Base-by-base conservation (phyloP, 495 filamentous ascomycete species). In the Eremomyces bilateralis region DNA sequence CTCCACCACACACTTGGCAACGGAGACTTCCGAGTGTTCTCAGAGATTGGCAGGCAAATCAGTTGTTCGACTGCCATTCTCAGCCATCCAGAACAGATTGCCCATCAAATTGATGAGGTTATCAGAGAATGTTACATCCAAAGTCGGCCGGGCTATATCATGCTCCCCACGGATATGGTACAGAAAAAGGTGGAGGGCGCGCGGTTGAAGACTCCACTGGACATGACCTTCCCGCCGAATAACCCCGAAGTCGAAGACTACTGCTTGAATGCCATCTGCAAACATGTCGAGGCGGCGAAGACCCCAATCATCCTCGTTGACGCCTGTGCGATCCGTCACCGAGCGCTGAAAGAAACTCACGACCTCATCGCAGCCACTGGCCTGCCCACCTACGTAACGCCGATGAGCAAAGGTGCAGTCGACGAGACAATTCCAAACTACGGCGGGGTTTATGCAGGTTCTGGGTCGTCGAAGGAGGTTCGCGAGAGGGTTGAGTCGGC, bases 1-100 rank as follows among this genome's bases (percentile, higher is more conserved):
- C 62, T 95, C 10, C 85, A 95, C 50, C 85, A 95, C 54, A 91
- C 84, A 1, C 71, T 95, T 11, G 84, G 82, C 21, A 88, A 92
- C 47, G 84, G 84, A 20, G 75, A 88, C 49, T 88, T 78, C 53
- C 69, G 76, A 37, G 79, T 78, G n/a, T 93, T 88, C 47, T 59
- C 67, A 41, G 64, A 73, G 40, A 93, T 94, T 76, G 75, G 61
- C 48, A 56, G 57, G 11, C 54, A 65, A 16, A 73, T 93, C 41
- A 75, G 80, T 4, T 78, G 72, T 49, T 65, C 69, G 20, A 59
- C 71, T 21, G 71, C 73, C 6, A 68, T 67, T 20, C 61, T 95
- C 31, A 72, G 69, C 36, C 64, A 84, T 25, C 66, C 72, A 1
- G 45, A 59, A 33, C 71, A 82, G 37, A 76, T 75, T 13, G 68